Base-by-base conservation (phyloP, 1,139 yeast species). In the Eremothecium gossypii region DNA sequence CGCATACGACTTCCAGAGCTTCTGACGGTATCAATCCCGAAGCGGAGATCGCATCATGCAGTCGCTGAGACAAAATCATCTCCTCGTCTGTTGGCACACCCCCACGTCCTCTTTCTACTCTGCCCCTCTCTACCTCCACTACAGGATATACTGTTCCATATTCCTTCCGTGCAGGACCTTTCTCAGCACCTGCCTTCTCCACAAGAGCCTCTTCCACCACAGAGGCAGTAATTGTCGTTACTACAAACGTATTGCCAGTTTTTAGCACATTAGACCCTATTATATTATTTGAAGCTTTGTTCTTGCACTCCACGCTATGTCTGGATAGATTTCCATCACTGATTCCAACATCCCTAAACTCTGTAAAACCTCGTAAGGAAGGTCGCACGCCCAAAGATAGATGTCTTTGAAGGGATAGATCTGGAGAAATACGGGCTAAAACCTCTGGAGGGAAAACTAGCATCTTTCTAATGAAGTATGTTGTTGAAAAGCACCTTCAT, bases 41-140 rank as follows among this genome's bases (percentile, higher is more conserved):
- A 50, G 76, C 78, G 43, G 75, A 62, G 11, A 82, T 57, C 3
- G 71, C 63, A 51, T 84, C 85, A 54, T 76, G 77, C 28, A 85
- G 55, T 45, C 70, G 69, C 60, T 85, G 95, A 3, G 94, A 77
- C 29, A 84, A 57, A 27, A 76, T 77, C 83, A 85, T 86, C 61
- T 89, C 96, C 64, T 89, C 96, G 51, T 81, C 87, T 1, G 93
- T 79, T 17, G 96, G 96, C 2, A 91, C 86, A 30, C 87, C 85
- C 5, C 66, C 67, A 43, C 86, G 69, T 13, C 95, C 95, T 45
- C 93, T 69, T 44, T 80, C 74, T 11, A 86, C 76, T 17, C 23
- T 17, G 6, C 23, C 23, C 6, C 23, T 3, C 52, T 85, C 93
- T 29, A 29, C 13, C n/a, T 41, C 44, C 8, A 89, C 89, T 36